These are phyloP conservation scores for Ceratocystis ficicola DNA, from an alignment of 2,329 filamentous ascomycete genomes.

Conservation along the genomic window DNA sequence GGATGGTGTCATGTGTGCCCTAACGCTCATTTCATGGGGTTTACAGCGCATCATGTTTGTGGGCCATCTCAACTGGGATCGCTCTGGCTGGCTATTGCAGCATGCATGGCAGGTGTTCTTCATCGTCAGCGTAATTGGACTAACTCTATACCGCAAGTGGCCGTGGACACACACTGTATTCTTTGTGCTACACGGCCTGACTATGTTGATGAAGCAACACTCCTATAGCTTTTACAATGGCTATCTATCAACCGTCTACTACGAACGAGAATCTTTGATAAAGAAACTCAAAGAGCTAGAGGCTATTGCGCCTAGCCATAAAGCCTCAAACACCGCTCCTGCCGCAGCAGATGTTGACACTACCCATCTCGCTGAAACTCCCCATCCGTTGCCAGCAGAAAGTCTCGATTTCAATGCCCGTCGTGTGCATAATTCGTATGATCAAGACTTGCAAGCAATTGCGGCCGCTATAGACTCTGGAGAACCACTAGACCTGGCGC, in stretches of 20 bases:
- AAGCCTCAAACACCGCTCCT: slow-evolving; percentile 20
- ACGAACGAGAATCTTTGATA: slow-evolving; percentile 36
- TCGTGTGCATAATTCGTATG: slow-evolving; percentile 43
- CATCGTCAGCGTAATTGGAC: slow-evolving; percentile 48
- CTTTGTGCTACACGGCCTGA: slow-evolving; percentile 59
- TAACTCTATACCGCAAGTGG: slow-evolving; percentile 62
- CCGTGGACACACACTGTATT: slow-evolving; percentile 75
- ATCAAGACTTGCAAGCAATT: slow-evolving; percentile 42
- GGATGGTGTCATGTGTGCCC: slow-evolving; percentile 56
- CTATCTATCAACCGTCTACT: slow-evolving; percentile 50
- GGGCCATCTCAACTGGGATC: slow-evolving; percentile 55
- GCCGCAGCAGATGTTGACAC: slow-evolving; percentile 23
- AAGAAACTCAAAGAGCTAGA: slow-evolving; percentile 46
- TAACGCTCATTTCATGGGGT: slow-evolving; percentile 52
- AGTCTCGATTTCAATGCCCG: slow-evolving; percentile 12
- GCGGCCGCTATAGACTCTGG: slow-evolving; percentile 31
- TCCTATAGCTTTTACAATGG: slow-evolving; percentile 71
- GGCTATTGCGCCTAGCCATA: slow-evolving; percentile 13
- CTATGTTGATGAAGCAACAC: slow-evolving; percentile 77
- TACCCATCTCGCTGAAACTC: slow-evolving; percentile 23
- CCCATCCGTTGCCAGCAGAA: slow-evolving; percentile 16
- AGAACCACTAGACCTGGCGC: slow-evolving; percentile 46
- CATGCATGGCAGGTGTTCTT: slow-evolving; percentile 60
- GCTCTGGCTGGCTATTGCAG: slow-evolving; percentile 60
- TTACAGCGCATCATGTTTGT: slow-evolving; percentile 49